Percentiles rank a stretch among this genome's conserved stretches.
Evolutionary conservation across 805 yeast species (phyloP).

Genomic region (Henningerozyma blattae): DNA sequence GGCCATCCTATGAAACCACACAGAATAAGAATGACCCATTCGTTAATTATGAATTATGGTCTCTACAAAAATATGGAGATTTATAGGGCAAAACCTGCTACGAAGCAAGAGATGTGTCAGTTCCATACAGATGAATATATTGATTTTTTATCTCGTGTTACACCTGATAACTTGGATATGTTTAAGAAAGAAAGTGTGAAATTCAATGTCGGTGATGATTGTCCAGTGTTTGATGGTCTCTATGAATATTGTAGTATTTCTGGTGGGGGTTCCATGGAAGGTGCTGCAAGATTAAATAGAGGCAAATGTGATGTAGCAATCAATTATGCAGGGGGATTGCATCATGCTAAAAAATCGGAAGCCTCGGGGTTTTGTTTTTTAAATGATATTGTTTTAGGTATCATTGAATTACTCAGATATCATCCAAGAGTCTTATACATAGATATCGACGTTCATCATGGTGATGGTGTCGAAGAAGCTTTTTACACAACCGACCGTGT

Average conservation of each 20-base stretch:
- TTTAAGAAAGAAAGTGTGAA: conserved; percentile 79
- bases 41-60: conserved; percentile 93
- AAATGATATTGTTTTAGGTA: conserved; percentile 86
- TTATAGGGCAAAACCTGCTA: conserved; percentile 94
- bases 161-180: conserved; percentile 83
- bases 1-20: conserved; percentile 99
- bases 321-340: conserved; percentile 94
- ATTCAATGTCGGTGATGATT: conserved; percentile 88
- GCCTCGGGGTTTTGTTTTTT: conserved; percentile 94
- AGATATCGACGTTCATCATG: conserved; percentile 93
- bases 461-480: conserved; percentile 97
- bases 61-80: conserved; percentile 95
- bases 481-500: conserved; percentile 90
- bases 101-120: conserved; percentile 95
- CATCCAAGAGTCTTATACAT: conserved; percentile 90
- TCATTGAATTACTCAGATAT: conserved; percentile 70
- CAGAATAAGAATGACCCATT: conserved; percentile 97
- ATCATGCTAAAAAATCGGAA: conserved; percentile 90
- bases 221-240: conserved; percentile 91
- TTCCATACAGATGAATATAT: conserved; percentile 97
- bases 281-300: conserved; percentile 71
- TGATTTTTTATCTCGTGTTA: conserved; percentile 79
- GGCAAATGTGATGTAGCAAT: conserved; percentile 90
- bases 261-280: conserved; percentile 91
- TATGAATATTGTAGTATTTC: conserved; percentile 81